Evolutionary conservation across 1,284 basidiomycete species (phyloP).

Genomic region (Pseudozyma tsukubaensis): DNA sequence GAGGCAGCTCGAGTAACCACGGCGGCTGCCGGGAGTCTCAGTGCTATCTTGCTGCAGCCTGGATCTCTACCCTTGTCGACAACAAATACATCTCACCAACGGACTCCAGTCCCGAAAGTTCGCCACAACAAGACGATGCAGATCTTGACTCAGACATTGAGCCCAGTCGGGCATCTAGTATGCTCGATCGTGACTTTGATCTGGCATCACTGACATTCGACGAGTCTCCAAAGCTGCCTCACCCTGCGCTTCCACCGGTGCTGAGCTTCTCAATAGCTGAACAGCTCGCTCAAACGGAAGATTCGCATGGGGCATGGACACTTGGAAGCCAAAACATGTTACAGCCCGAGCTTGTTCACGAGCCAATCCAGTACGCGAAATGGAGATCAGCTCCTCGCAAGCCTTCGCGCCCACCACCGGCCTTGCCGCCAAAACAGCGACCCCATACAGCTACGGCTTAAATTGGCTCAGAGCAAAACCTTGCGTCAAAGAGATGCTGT

Average conservation of each 20-base stretch:
- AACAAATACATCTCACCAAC: conserved; percentile 13
- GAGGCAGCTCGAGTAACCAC: background rate
- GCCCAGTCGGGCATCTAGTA: conserved; percentile 29
- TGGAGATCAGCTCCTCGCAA: background rate
- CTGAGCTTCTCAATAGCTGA: conserved; percentile 4
- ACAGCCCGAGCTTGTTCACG: background rate
- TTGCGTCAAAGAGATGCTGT: too few species aligned
- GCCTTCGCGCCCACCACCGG: too few species aligned
- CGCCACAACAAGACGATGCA: background rate
- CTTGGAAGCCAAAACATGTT: background rate
- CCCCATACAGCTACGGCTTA: too few species aligned
- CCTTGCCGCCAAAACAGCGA: too few species aligned
- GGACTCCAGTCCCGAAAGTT: background rate
- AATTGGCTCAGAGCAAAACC: too few species aligned
- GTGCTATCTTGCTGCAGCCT: background rate
- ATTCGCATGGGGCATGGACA: background rate
- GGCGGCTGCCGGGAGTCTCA: background rate
- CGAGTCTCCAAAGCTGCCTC: background rate
- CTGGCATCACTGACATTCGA: background rate
- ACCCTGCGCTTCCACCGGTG: conserved; percentile 1
- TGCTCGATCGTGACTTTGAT: conserved; percentile 18
- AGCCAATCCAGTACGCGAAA: background rate
- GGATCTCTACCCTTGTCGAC: conserved; percentile 22
- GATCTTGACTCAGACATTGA: conserved; percentile 7
- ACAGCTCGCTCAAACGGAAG: background rate